phyloP scores from a whole-genome alignment of 495 filamentous ascomycete genomes.

The Daldinia loculata region DNA sequence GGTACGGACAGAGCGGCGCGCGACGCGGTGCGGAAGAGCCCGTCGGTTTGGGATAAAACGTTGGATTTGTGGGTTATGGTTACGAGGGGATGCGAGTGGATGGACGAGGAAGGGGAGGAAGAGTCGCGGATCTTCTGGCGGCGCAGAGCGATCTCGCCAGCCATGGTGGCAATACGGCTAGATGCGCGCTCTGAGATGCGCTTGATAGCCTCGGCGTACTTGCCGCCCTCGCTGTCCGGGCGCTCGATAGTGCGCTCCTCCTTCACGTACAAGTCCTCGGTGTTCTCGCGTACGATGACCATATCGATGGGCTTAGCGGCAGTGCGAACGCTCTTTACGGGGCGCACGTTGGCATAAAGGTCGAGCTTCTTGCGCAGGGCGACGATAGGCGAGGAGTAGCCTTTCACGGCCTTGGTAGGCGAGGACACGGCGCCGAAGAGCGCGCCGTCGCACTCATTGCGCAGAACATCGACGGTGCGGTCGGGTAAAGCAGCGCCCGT shows the following conservation, averaged over 20 bases:
- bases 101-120: constrained; percentile 53
- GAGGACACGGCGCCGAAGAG: constrained; percentile 97
- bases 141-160: constrained; percentile 90
- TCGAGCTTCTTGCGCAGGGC: constrained; percentile 93
- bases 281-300: constrained; percentile 98
- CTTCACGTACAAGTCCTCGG: constrained; percentile 98
- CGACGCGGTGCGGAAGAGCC: constrained; percentile 87
- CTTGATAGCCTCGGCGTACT: constrained; percentile 97
- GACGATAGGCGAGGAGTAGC: constrained; percentile 97
- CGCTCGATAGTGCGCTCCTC: constrained; percentile 84
- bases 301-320: constrained; percentile 81
- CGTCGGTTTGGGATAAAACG: constrained; percentile 95
- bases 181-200: constrained; percentile 88
- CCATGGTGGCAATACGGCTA: constrained; percentile 85
- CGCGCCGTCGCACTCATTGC: constrained; percentile 91
- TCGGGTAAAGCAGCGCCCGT: constrained; percentile 89
- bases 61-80: constrained; percentile 99
- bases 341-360: constrained; percentile 96
- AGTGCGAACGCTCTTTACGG: constrained; percentile 82
- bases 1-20: constrained; percentile 71
- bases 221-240: constrained; percentile 67
- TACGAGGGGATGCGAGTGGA: constrained; percentile 76
- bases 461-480: constrained; percentile 83
- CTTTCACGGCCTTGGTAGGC: constrained; percentile 84
- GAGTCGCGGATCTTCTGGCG: constrained; percentile 78